A percentile compares a stretch with the other conserved stretches of the same genome.
Evolutionary conservation across 805 yeast genomes (phyloP).

Genomic region (Lipomyces yamadae): DNA sequence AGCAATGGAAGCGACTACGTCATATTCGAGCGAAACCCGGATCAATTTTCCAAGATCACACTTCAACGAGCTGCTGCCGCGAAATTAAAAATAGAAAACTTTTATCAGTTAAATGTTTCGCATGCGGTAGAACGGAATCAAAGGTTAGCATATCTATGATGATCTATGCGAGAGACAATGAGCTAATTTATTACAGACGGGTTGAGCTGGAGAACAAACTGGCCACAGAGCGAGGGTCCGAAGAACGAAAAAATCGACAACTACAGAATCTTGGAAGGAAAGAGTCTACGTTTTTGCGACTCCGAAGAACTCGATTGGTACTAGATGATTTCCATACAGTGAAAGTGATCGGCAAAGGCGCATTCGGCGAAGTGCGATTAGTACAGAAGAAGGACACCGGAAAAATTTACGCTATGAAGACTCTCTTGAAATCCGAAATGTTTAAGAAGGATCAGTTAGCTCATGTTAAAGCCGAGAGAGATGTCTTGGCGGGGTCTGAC

Average conservation of each 20-base stretch:
- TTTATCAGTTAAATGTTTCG: conserved; percentile 79
- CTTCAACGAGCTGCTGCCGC: conserved; percentile 86
- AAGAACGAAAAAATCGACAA: conserved; percentile 83
- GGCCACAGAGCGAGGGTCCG: conserved; percentile 72
- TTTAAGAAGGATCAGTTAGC: conserved; percentile 92
- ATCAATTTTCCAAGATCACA: conserved; percentile 67
- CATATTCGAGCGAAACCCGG: conserved; percentile 82
- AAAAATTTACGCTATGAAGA: conserved; percentile 92
- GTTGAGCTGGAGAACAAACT: conserved; percentile 79
- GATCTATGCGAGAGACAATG: neutral
- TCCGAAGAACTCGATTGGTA: conserved; percentile 80
- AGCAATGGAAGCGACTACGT: conserved; percentile 54
- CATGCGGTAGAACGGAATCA: conserved; percentile 97
- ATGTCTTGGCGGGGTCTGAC: conserved; percentile 87
- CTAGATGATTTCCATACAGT: conserved; percentile 86
- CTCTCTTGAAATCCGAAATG: conserved; percentile 88
- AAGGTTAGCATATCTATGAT: conserved; percentile 48
- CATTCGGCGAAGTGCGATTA: conserved; percentile 94
- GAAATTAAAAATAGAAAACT: conserved; percentile 80
- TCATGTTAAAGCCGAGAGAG: conserved; percentile 94
- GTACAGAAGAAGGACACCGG: conserved; percentile 94
- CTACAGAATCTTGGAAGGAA: conserved; percentile 81
- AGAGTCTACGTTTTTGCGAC: conserved; percentile 82
- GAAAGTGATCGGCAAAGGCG: conserved; percentile 93
- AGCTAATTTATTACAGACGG: conserved; percentile 48